Percentiles rank a stretch among this genome's conserved stretches.
Conservation (phyloP, 164 flowering plant genomes). For the Vitis amurensis region DNA sequence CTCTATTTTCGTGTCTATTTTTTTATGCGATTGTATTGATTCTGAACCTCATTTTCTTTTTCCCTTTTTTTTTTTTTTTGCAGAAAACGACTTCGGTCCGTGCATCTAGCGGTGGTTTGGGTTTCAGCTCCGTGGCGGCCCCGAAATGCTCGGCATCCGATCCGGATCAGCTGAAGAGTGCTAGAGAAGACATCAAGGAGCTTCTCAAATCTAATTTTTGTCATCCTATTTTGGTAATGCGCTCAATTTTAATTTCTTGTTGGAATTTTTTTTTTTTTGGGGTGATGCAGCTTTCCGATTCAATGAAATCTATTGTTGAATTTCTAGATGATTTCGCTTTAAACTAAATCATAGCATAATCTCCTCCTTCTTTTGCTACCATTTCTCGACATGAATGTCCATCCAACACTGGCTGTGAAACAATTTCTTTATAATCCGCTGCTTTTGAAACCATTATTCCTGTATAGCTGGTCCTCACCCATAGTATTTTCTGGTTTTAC, state of each 20-base stretch:
- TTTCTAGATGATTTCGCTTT: too few relatives aligned
- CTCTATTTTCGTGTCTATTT: not conserved
- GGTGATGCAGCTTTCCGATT: not conserved
- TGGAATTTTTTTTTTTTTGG: too few relatives aligned
- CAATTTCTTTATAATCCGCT: too few relatives aligned
- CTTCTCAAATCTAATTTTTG: conserved; percentile 69
- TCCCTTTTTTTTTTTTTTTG: conserved; percentile 1
- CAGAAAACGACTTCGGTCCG: conserved; percentile 30
- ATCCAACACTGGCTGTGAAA: too few relatives aligned
- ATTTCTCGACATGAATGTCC: too few relatives aligned
- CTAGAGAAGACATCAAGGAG: conserved; percentile 77
- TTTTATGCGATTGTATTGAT: not conserved
- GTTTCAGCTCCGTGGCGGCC: conserved; percentile 30
- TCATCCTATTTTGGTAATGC: conserved; percentile 82
- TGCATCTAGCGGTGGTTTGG: conserved; percentile 20
- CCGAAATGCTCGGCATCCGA: conserved; percentile 64
- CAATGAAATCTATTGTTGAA: not conserved
- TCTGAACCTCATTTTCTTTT: not conserved
- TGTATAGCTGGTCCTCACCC: too few relatives aligned
- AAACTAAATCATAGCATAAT: too few relatives aligned
- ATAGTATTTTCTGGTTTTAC: too few relatives aligned
- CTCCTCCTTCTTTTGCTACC: too few relatives aligned
- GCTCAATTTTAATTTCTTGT: not conserved
- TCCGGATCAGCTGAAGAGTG: conserved; percentile 75
- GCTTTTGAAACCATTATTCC: too few relatives aligned